These are phyloP conservation scores for Eucalyptus cladocalyx DNA, from an alignment of 345 rosid species.

Conservation along the genomic window DNA sequence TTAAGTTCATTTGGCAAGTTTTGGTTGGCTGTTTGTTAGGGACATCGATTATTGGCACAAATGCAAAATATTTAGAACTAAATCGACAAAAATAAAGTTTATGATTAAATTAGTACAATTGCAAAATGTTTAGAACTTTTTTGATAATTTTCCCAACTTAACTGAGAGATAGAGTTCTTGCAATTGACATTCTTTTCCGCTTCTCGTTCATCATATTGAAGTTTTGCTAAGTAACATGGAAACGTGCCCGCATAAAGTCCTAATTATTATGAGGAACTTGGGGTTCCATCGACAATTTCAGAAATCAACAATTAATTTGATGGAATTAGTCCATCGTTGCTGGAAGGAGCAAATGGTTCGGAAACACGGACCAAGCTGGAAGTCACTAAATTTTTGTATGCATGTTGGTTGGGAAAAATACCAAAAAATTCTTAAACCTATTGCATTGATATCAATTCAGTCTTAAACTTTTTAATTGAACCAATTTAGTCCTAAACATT, in stretches of 20 bases:
- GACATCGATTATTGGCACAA: too few species aligned
- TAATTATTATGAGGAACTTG: neutral
- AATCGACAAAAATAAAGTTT: too few species aligned
- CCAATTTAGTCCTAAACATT: accelerated
- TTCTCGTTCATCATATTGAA: neutral
- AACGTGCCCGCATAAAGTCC: neutral
- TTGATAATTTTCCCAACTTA: too few species aligned
- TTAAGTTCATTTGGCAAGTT: too few species aligned
- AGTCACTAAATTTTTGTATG: neutral
- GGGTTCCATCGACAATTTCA: neutral
- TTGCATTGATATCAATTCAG: accelerated
- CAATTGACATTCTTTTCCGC: neutral
- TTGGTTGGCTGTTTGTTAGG: too few species aligned
- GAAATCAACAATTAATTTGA: neutral
- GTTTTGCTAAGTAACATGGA: neutral
- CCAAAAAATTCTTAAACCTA: neutral
- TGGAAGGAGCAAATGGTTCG: neutral
- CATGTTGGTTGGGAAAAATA: neutral
- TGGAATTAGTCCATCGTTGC: neutral
- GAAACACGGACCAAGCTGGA: neutral
- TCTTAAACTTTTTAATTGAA: accelerated
- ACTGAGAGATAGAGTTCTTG: neutral
- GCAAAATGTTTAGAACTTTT: too few species aligned
- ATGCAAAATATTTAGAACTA: too few species aligned
- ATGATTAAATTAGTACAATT: too few species aligned